Base-by-base conservation (phyloP, 441 rosid genomes). In the Adansonia rubrostipa region DNA sequence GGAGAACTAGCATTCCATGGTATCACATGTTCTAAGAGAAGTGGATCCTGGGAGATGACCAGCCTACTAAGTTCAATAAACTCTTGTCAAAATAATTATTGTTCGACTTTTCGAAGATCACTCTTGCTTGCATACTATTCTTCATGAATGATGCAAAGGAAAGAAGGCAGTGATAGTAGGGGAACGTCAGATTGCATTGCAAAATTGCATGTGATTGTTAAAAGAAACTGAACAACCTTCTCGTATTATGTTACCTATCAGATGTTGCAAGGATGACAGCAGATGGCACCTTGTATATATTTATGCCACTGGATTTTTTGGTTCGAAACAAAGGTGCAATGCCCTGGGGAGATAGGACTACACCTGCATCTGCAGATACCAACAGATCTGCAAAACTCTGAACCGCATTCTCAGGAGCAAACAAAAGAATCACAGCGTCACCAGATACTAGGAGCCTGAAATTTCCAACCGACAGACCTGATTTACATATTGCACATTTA, bases 401-500 rank as follows among this genome's bases (percentile, higher is more conserved):
- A 69, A 84, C 73, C 45, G 63, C 60, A 77, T 75, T 80, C 56
- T 86, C 80, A 4, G 83, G 76, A 63, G 84, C 82, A 79, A 86
- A 82, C 74, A 84, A 24, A 60, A 84, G 83, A 75, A 77, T 67
- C 75, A 71, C 68, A n/a, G 77, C 62, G 73, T 79, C 80, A 19
- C 82, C 77, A 53, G 78, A 80, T 62, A 74, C 70, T 24, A 84
- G 80, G 67, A 86, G 76, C 83, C 89, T 86, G 83, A 65, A 78
- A 69, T 80, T 75, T 53, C 60, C 58, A 40, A 36, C 74, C 51
- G 40, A 54, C 56, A 56, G 45, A 73, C 61, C 50, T 76, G 63
- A 71, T 71, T 54, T 51, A 45, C 51, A 66, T 44, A 73, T 67
- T 19, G 1, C 73, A 60, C 70, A 20, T 42, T 28, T 57, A 56